These are phyloP conservation scores for Boletus sensibilis DNA, from an alignment of 768 basidiomycete species.

Conservation along the genomic window DNA sequence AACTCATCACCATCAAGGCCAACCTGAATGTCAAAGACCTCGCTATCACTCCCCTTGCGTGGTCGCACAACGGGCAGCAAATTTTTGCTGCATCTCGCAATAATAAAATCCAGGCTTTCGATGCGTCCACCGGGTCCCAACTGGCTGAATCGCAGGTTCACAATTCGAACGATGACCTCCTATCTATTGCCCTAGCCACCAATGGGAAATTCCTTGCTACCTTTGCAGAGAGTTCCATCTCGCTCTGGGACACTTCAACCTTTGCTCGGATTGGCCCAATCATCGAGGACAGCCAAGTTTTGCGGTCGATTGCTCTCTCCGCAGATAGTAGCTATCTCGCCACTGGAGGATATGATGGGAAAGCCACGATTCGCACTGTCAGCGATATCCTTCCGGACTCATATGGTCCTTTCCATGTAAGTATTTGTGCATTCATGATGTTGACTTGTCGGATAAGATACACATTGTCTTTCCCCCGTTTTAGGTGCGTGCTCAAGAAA, in stretches of 20 bases:
- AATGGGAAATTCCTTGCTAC: neutral
- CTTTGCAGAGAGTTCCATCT: neutral
- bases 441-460: neutral
- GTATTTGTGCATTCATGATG: neutral
- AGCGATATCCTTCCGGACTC: conserved; percentile 1
- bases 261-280: neutral
- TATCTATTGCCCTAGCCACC: neutral
- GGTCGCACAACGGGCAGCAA: neutral
- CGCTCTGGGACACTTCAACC: neutral
- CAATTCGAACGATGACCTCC: too few relatives aligned
- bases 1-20: neutral
- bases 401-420: neutral
- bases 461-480: neutral
- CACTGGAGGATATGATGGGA: neutral
- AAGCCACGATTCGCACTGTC: neutral
- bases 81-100: neutral
- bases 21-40: too few relatives aligned
- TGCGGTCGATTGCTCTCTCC: neutral
- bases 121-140: neutral
- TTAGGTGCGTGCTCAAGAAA: neutral
- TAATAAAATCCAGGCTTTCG: neutral
- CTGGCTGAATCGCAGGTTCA: neutral
- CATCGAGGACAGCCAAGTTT: neutral
- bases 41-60: neutral
- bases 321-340: neutral